Conservation (phyloP, 164 flowering plant genomes). For the Sextonia rubra region DNA sequence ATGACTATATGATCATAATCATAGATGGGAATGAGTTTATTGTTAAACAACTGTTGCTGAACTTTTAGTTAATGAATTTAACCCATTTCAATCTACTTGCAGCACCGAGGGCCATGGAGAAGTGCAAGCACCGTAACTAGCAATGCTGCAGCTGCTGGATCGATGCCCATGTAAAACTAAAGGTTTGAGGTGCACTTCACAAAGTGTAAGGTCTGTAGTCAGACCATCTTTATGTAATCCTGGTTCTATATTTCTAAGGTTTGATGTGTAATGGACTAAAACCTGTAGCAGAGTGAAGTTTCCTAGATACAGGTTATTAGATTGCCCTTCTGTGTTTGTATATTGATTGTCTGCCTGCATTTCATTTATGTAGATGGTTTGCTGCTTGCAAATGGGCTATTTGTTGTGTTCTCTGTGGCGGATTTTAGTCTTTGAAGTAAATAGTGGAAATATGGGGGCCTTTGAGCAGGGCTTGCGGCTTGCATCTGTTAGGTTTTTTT, state of each 20-base stretch:
- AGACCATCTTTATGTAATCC: constrained; percentile 1
- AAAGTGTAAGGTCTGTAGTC: constrained; percentile 1
- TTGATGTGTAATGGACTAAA: constrained; percentile 24
- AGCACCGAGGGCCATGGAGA: constrained; percentile 76
- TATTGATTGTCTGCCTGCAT: constrained; percentile 23
- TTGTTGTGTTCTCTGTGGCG: background rate
- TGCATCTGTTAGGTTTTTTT: too few species aligned
- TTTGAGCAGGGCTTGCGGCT: too few species aligned
- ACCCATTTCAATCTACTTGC: constrained; percentile 16
- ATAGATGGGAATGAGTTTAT: background rate
- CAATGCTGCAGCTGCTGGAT: background rate
- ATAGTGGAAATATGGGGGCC: too few species aligned
- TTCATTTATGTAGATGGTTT: constrained; percentile 38
- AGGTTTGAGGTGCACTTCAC: constrained; percentile 6
- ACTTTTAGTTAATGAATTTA: background rate
- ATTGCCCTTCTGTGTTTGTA: constrained; percentile 20
- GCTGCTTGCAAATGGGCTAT: constrained; percentile 19
- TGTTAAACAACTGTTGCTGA: background rate
- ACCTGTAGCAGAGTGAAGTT: constrained; percentile 14
- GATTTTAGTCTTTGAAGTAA: too few species aligned
- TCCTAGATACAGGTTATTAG: constrained; percentile 12
- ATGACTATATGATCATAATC: background rate
- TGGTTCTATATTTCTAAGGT: constrained; percentile 15
- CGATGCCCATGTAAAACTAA: constrained; percentile 5
- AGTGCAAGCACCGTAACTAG: constrained; percentile 54